These are phyloP conservation scores for Lichina pygmaea DNA, from an alignment of 495 filamentous ascomycete species.

Conservation along the genomic window DNA sequence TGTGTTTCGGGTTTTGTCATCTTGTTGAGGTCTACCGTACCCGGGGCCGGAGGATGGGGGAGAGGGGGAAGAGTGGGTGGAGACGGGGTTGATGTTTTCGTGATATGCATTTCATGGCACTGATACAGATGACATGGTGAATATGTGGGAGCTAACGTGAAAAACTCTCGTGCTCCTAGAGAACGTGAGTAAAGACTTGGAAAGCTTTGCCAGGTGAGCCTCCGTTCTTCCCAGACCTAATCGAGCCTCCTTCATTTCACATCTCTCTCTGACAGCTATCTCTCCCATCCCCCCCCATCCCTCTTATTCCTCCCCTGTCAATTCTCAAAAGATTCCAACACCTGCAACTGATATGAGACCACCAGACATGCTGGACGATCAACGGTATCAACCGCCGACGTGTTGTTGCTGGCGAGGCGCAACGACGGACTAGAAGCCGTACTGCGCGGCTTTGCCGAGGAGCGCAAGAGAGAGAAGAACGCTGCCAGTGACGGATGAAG, in stretches of 20 bases:
- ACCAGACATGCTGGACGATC: constrained; percentile 54
- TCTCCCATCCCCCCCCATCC: too few species aligned
- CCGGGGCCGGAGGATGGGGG: neutral
- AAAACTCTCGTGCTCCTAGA: constrained; percentile 21
- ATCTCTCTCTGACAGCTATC: too few species aligned
- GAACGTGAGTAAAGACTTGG: constrained; percentile 45
- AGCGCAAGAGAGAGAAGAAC: constrained; percentile 2
- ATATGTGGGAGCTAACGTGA: too few species aligned
- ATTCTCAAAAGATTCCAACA: too few species aligned
- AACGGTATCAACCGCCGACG: constrained; percentile 61
- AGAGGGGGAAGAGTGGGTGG: too few species aligned
- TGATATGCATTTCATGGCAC: too few species aligned
- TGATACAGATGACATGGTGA: too few species aligned
- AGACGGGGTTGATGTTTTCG: too few species aligned
- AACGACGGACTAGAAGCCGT: constrained; percentile 64
- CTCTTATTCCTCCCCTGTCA: too few species aligned
- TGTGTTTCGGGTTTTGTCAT: neutral
- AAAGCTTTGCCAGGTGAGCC: constrained; percentile 46
- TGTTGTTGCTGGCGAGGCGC: constrained; percentile 58
- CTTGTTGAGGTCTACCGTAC: neutral
- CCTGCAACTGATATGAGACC: neutral
- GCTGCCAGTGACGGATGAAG: too few species aligned
- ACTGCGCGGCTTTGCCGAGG: constrained; percentile 37
- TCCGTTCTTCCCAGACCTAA: too few species aligned
- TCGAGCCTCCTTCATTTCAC: too few species aligned